Conservation (phyloP, 1,284 basidiomycete species). For the Fomitopsis betulina region DNA sequence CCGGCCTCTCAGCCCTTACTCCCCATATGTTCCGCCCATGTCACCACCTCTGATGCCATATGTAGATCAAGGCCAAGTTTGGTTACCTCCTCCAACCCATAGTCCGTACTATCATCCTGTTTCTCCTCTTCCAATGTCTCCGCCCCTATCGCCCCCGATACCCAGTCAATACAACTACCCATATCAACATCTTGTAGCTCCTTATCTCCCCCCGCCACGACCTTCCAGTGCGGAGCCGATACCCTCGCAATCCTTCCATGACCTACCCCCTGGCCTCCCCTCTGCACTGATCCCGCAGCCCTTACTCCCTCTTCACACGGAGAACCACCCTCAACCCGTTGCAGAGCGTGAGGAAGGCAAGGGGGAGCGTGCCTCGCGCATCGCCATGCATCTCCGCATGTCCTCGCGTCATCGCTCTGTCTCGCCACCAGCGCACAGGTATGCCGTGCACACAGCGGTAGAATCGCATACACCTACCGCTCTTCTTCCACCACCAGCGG, state of each 20-base stretch:
- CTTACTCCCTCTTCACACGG: constrained; percentile 16
- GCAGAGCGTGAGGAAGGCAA: constrained; percentile 52
- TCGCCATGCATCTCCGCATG: constrained; percentile 53
- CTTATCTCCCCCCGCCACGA: constrained; percentile 26
- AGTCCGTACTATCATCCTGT: constrained; percentile 7
- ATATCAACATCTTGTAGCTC: constrained; percentile 17
- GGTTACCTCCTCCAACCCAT: constrained; percentile 39
- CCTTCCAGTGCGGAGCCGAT: constrained; percentile 35
- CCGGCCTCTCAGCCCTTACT: constrained; percentile 26
- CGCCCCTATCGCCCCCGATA: constrained; percentile 11
- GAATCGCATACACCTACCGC: constrained; percentile 3
- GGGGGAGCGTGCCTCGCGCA: constrained; percentile 53
- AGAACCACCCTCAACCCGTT: constrained; percentile 3
- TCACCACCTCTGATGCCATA: constrained; percentile 35
- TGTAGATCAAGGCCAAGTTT: constrained; percentile 42
- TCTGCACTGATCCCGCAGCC: constrained; percentile 18
- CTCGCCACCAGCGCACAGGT: constrained; percentile 47
- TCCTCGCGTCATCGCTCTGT: constrained; percentile 54
- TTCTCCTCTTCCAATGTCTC: constrained; percentile 11
- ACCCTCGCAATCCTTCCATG: constrained; percentile 23
- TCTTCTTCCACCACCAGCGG: constrained; percentile 9
- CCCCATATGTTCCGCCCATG: constrained; percentile 29
- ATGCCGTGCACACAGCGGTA: constrained; percentile 21
- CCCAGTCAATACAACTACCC: constrained; percentile 29
- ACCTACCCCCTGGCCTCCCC: constrained; percentile 20